Percentiles rank a stretch among this genome's conserved stretches.
Conservation (phyloP, 179 eudicot genomes). For the Spergularia azorica region DNA sequence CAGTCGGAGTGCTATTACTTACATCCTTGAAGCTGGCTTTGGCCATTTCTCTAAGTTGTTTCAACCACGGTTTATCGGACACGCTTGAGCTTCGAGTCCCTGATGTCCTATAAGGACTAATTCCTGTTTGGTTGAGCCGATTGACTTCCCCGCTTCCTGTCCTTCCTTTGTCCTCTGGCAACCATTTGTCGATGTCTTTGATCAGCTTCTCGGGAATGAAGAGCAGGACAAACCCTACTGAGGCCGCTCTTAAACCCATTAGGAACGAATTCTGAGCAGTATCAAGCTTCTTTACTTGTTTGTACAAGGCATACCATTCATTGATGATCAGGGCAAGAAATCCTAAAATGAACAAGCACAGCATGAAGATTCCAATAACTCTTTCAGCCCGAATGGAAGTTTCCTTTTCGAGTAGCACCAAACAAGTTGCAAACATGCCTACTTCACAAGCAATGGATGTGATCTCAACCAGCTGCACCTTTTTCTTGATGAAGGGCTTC, state of each 20-base stretch:
- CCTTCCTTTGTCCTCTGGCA: constrained; percentile 29
- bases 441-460: constrained; percentile 62
- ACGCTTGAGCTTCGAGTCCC: constrained; percentile 51
- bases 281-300: constrained; percentile 63
- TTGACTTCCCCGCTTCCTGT: constrained; percentile 30
- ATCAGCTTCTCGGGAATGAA: constrained; percentile 49
- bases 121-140: constrained; percentile 17
- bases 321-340: constrained; percentile 57
- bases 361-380: constrained; percentile 56
- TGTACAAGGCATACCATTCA: constrained; percentile 73
- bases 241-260: constrained; percentile 51
- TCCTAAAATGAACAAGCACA: constrained; percentile 52
- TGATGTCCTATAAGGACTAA: constrained; percentile 36
- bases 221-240: constrained; percentile 52
- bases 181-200: constrained; percentile 36
- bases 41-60: constrained; percentile 75
- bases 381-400: constrained; percentile 39
- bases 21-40: constrained; percentile 68
- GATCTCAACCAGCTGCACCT: constrained; percentile 83
- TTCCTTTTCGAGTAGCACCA: constrained; percentile 41
- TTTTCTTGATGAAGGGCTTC: constrained; percentile 94
- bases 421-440: constrained; percentile 52
- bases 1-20: constrained; percentile 30
- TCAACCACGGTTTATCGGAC: constrained; percentile 71
- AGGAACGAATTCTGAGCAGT: constrained; percentile 45